Conservation (phyloP, 305 asterid genomes). For the Rubia tinctorum region DNA sequence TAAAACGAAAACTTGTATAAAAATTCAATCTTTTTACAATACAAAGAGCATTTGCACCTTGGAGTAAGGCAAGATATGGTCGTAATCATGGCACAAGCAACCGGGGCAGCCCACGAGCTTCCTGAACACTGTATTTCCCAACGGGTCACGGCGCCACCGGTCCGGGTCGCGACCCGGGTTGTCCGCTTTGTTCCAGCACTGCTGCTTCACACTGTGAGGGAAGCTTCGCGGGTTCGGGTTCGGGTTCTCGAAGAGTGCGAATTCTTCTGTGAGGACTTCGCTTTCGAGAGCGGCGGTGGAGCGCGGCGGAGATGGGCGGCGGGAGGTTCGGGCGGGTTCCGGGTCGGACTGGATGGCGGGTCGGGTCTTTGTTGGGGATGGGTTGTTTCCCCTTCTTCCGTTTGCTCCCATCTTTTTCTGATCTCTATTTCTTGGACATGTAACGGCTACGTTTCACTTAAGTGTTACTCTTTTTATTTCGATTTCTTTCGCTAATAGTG, state of each 20-base stretch:
- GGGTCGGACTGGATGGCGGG: slow-evolving; percentile 25
- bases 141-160: slow-evolving; percentile 85
- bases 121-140: slow-evolving; percentile 74
- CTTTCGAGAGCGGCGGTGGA: slow-evolving; percentile 42
- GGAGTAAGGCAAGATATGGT: slow-evolving; percentile 94
- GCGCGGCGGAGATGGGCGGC: slow-evolving; percentile 45
- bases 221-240: slow-evolving; percentile 76
- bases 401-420: slow-evolving; percentile 8
- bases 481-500: no score
- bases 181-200: slow-evolving; percentile 94
- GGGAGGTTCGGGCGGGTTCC: slow-evolving; percentile 17
- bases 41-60: slow-evolving; percentile 41
- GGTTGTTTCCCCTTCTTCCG: slow-evolving; percentile 28
- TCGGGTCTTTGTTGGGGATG: slow-evolving; percentile 45
- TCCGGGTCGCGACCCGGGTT: slow-evolving; percentile 91
- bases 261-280: slow-evolving; percentile 51
- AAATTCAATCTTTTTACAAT: not conserved
- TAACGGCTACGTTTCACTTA: no score
- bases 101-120: slow-evolving; percentile 98
- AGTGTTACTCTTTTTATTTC: no score
- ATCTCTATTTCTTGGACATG: no score
- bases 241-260: slow-evolving; percentile 37
- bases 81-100: slow-evolving; percentile 96
- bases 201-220: slow-evolving; percentile 80
- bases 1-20: not conserved